These are phyloP conservation scores for Imleria badia DNA, from an alignment of 768 basidiomycete species.

Conservation along the genomic window DNA sequence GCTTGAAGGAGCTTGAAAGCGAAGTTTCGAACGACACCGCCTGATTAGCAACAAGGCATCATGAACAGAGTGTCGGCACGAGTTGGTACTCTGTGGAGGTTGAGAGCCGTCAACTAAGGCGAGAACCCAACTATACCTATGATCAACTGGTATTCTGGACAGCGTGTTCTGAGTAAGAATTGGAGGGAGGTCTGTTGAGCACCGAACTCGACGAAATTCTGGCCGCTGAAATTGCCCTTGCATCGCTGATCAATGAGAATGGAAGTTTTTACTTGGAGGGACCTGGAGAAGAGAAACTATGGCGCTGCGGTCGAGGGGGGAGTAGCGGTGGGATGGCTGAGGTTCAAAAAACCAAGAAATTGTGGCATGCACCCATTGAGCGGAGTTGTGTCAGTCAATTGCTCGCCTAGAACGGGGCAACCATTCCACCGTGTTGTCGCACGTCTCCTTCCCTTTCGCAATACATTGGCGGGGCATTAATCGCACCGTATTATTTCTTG, in stretches of 20 bases:
- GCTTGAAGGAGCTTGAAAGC: background rate
- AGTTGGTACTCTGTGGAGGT: background rate
- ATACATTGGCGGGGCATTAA: background rate
- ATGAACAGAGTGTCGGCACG: background rate
- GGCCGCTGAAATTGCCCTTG: background rate
- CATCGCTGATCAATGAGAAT: background rate
- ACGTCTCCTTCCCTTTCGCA: background rate
- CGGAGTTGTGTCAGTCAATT: constrained; percentile 17
- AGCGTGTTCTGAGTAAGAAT: background rate
- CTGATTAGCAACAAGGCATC: no score
- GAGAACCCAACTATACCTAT: background rate
- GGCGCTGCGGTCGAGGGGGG: no score
- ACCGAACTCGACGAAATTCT: no score
- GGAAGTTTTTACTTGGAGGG: no score
- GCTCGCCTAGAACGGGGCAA: background rate
- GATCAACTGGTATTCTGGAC: background rate
- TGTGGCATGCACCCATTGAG: constrained; percentile 16
- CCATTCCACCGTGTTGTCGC: background rate
- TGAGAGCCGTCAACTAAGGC: background rate
- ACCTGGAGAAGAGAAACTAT: background rate
- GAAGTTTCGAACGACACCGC: background rate
- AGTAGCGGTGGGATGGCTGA: background rate
- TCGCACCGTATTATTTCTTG: constrained; percentile 8
- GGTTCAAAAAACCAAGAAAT: background rate
- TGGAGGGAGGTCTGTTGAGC: no score